Percentiles rank a stretch among this genome's conserved stretches.
Conservation (phyloP, 2,329 filamentous ascomycete genomes). For the Fusarium succisae region DNA sequence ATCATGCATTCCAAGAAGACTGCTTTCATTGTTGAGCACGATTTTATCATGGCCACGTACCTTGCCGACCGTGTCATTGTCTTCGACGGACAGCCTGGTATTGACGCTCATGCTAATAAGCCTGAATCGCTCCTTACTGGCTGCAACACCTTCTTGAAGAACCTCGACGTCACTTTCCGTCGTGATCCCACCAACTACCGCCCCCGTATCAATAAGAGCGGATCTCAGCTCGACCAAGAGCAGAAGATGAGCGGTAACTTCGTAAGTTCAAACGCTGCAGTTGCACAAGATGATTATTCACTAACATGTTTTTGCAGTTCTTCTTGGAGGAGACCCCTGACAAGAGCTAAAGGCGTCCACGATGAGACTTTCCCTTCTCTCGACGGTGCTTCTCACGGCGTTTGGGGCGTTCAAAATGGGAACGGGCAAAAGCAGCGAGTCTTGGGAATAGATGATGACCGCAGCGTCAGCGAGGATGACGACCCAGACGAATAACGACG, state of each 20-base stretch:
- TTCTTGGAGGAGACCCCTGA: slow-evolving; percentile 84
- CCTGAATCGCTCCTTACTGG: slow-evolving; percentile 94
- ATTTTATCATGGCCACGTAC: slow-evolving; percentile 93
- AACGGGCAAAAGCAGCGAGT: slow-evolving; percentile 44
- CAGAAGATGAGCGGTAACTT: slow-evolving; percentile 95
- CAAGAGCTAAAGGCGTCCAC: slow-evolving; percentile 61
- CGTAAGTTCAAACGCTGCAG: slow-evolving; percentile 62
- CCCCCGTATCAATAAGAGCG: slow-evolving; percentile 97
- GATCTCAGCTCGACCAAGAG: slow-evolving; percentile 96
- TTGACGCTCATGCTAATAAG: slow-evolving; percentile 85
- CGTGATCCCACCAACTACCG: slow-evolving; percentile 96
- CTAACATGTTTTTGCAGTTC: slow-evolving; percentile 66
- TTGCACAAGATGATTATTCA: not conserved
- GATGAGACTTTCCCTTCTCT: slow-evolving; percentile 46
- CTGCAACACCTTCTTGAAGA: slow-evolving; percentile 97
- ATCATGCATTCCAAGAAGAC: slow-evolving; percentile 99
- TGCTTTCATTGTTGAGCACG: slow-evolving; percentile 98
- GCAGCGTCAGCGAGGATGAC: slow-evolving; percentile 69
- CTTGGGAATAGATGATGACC: slow-evolving; percentile 54
- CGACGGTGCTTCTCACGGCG: slow-evolving; percentile 52
- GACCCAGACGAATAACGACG: slow-evolving; percentile 70
- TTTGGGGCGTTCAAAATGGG: slow-evolving; percentile 62
- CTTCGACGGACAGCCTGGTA: slow-evolving; percentile 92
- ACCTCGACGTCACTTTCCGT: slow-evolving; percentile 97
- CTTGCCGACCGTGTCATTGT: slow-evolving; percentile 95